Base-by-base conservation (phyloP, 257 asterid genomes). In the Plectranthus barbatus region DNA sequence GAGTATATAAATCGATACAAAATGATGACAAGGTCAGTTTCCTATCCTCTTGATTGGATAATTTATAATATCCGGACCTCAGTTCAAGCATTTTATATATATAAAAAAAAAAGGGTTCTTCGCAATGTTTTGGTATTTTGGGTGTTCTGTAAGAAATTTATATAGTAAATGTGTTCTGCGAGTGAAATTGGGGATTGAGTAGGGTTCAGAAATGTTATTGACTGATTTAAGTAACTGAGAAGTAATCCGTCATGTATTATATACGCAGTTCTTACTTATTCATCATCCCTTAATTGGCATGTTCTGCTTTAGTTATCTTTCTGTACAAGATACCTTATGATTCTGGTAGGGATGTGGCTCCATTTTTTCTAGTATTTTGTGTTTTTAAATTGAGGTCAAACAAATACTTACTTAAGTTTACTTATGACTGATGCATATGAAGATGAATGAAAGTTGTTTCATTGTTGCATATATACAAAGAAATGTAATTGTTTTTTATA, bases 1-100 rank as follows among this genome's bases (percentile, higher is more conserved):
- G 99, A 93, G 77, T 93, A 85, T 78, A 93, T 90, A 74, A 93
- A 76, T 78, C 88, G 97, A 69, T 93, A 90, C 76, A 90, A 84
- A 77, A 93, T 93, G 99, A 93, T 93, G 95, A 90, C 99, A 21
- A 84, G 95, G 99, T 90, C 20, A 60, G 74, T 64, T 60, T 14
- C 57, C 41, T 73, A 60, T 60, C 36, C 33, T 66, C 44, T 24
- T 56, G 26, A 50, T 67, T 17, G 60, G 66, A 56, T 66, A n/a
- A 9, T 14, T 50, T 42, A 39, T 12, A 52, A 53, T 71, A 21
- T 56, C 29, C 23, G 34, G 55, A 23, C 40, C 33, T 24, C 23
- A 19, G 52, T 56, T 49, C 46, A 40, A 36, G 20, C 50, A 47
- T 56, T 14, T 11, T 41, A 42, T 20, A 36, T 7, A 36, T 26